A percentile compares a stretch with the other conserved stretches of the same genome.
These are phyloP conservation scores for Phaseolus coccineus DNA, from an alignment of 331 rosid genomes.

Conservation along the genomic window DNA sequence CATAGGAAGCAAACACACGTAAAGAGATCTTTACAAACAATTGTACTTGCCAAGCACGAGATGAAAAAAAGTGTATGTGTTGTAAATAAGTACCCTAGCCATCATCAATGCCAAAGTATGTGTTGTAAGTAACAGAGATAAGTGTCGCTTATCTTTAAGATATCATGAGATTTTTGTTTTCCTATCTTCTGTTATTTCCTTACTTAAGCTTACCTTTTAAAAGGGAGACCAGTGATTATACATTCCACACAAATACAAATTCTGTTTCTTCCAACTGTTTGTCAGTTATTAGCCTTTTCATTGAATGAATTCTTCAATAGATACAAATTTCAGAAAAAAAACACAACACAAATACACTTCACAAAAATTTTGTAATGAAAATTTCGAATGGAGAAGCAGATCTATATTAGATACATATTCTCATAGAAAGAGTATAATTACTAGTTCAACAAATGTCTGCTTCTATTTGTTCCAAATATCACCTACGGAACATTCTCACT, in stretches of 20 bases:
- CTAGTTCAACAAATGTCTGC: slow-evolving; percentile 1
- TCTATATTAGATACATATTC: neutral
- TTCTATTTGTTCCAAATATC: neutral
- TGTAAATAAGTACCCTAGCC: slow-evolving; percentile 11
- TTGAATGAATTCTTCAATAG: too few relatives aligned
- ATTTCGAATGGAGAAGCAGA: neutral
- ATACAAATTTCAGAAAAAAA: neutral
- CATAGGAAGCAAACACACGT: slow-evolving; percentile 30
- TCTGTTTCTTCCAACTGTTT: too few relatives aligned
- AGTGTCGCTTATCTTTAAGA: neutral
- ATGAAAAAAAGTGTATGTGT: slow-evolving; percentile 26
- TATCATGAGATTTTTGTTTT: neutral
- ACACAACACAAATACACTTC: neutral
- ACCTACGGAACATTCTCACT: neutral
- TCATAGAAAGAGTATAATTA: neutral
- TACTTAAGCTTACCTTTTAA: neutral
- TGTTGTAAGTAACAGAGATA: neutral
- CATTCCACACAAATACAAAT: too few relatives aligned
- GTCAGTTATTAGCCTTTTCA: too few relatives aligned
- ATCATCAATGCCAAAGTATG: slow-evolving; percentile 23
- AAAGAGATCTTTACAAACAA: slow-evolving; percentile 33
- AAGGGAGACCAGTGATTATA: too few relatives aligned
- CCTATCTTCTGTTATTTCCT: neutral
- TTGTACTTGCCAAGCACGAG: slow-evolving; percentile 30
- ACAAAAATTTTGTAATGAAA: neutral